Conservation (phyloP, 106 monocot genomes). For the Dendrobium chrysotoxum region DNA sequence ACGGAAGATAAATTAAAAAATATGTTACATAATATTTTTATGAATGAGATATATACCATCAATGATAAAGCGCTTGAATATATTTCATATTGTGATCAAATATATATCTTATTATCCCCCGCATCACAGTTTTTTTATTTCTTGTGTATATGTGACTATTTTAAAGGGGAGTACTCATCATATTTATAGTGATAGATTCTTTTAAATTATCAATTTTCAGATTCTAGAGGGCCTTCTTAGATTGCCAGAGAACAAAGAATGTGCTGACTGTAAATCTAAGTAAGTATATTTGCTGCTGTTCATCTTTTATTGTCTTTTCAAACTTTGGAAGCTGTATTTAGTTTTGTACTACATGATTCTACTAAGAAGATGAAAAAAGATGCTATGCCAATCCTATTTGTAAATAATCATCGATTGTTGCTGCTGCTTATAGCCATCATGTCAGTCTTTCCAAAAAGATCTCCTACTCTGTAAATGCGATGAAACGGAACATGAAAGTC, state of each 20-base stretch:
- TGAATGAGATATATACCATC: no score
- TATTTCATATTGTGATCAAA: no score
- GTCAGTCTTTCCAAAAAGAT: background rate
- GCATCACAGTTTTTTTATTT: no score
- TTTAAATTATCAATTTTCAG: slow-evolving; percentile 18
- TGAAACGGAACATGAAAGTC: background rate
- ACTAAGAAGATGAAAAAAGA: background rate
- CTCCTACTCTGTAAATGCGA: background rate
- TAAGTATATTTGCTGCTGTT: slow-evolving; percentile 15
- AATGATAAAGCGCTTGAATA: no score
- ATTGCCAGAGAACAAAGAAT: slow-evolving; percentile 57
- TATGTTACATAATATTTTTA: no score
- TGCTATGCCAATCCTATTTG: background rate
- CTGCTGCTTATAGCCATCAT: background rate
- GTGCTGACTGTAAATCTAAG: slow-evolving; percentile 68
- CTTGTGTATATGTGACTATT: background rate
- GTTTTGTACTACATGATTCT: background rate
- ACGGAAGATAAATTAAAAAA: no score
- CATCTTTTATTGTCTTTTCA: background rate
- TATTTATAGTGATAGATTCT: background rate
- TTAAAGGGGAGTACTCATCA: background rate
- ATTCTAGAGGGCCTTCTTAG: slow-evolving; percentile 62
- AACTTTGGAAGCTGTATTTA: background rate
- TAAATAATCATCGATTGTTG: background rate
- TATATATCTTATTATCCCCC: no score